These are phyloP conservation scores for Zizania latifolia DNA, from an alignment of 176 grass and related monocot genomes.

Conservation along the genomic window DNA sequence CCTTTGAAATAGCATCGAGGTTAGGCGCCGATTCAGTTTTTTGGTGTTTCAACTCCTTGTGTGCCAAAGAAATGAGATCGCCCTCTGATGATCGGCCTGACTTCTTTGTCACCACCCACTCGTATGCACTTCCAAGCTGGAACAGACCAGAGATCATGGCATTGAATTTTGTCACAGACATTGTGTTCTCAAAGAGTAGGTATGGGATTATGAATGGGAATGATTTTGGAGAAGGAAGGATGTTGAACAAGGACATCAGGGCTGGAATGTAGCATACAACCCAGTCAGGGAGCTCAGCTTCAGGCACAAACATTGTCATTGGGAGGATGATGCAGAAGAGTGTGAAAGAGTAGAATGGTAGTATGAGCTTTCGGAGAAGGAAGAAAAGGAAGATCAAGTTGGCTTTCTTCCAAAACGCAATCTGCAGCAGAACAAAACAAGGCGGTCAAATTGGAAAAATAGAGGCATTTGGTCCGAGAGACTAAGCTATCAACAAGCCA, in stretches of 20 bases:
- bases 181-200: slow-evolving; percentile 98
- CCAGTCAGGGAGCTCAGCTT: slow-evolving; percentile 91
- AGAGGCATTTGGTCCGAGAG: background rate
- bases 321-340: slow-evolving; percentile 99
- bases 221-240: slow-evolving; percentile 71
- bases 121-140: slow-evolving; percentile 87
- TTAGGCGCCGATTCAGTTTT: slow-evolving; percentile 48
- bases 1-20: slow-evolving; percentile 45
- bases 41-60: slow-evolving; percentile 42
- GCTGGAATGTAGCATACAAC: slow-evolving; percentile 94
- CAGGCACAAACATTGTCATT: slow-evolving; percentile 98
- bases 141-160: slow-evolving; percentile 96
- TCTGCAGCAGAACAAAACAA: slow-evolving; percentile 45
- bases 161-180: slow-evolving; percentile 99
- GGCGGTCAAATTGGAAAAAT: background rate
- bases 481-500: background rate
- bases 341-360: slow-evolving; percentile 98
- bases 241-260: slow-evolving; percentile 78
- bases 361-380: slow-evolving; percentile 85
- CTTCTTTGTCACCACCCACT: slow-evolving; percentile 98
- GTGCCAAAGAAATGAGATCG: slow-evolving; percentile 57
- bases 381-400: slow-evolving; percentile 99
- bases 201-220: slow-evolving; percentile 97
- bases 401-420: slow-evolving; percentile 82
- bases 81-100: slow-evolving; percentile 84